Percentiles rank a stretch among this genome's conserved stretches.
These are phyloP conservation scores for Penicillium expansum DNA, from an alignment of 2,329 filamentous ascomycete species.

Conservation along the genomic window DNA sequence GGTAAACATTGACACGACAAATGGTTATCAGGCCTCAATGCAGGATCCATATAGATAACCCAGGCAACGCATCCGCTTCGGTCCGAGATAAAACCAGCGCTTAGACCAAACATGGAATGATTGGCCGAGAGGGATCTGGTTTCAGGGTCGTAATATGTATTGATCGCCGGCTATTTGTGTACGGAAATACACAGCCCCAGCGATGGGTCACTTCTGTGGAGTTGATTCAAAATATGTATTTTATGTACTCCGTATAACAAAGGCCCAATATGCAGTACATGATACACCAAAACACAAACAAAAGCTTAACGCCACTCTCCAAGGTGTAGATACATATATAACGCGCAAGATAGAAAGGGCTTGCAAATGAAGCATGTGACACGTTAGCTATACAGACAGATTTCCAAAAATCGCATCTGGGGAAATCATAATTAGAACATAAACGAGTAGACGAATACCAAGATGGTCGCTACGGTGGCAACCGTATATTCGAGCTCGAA, in stretches of 20 bases:
- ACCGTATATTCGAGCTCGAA: conserved; percentile 57
- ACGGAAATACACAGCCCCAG: neutral
- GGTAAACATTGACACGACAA: neutral
- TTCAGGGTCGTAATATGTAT: no score
- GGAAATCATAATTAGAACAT: conserved; percentile 22
- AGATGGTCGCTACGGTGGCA: conserved; percentile 50
- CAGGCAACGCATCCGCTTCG: neutral
- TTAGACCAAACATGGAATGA: neutral
- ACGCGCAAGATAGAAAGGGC: neutral
- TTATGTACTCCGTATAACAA: neutral
- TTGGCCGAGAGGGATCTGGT: neutral
- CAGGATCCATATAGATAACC: neutral
- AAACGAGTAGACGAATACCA: conserved; percentile 50
- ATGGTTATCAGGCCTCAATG: neutral
- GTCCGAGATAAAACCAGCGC: neutral
- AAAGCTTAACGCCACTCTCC: neutral
- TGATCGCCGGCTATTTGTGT: neutral
- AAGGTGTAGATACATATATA: conserved; percentile 1
- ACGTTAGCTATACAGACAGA: conserved; percentile 6
- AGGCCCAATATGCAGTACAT: neutral
- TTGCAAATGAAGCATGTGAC: conserved; percentile 1
- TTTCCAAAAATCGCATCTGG: neutral
- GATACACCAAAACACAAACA: neutral
- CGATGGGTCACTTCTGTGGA: neutral
- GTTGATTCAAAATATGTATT: neutral